Base-by-base conservation (phyloP, 2,329 filamentous ascomycete genomes). In the Grosmannia clavigera region DNA sequence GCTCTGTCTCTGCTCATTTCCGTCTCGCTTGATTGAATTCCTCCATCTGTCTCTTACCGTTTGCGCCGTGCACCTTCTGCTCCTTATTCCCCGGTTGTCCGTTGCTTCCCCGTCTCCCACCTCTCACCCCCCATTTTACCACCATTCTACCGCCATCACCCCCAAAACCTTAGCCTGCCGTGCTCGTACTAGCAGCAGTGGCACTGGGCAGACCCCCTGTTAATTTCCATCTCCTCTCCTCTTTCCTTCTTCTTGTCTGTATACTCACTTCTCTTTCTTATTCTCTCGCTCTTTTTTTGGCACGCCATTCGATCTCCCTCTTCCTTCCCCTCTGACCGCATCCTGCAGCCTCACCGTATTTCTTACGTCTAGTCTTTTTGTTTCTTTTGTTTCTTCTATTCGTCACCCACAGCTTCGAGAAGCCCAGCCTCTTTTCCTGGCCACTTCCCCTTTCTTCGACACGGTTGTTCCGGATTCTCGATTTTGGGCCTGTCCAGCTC, bases 301-400 rank as follows among this genome's bases (percentile, higher is more conserved):
- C 40, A 40, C 58, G 33, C 38, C 55, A 19, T 43, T 29, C 22
- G 38, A 40, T 56, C 54, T 56, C 33, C n/a, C 38, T 59, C 31
- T 29, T 43, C 14, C 58, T 55, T 35, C 22, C 35, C 35, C 35
- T 25, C 22, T 43, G 54, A 27, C 54, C 22, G 31, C 35, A 56
- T 51, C 22, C 50, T 56, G 31, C 58, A 43, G 43, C 55, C 46
- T 48, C 55, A 58, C 38, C 63, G 61, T 63, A 59, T 58, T 54
- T 58, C 57, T 57, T 57, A 57, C 55, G 40, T 57, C 27, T 54
- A n/a, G 22, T 54, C 16, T 54, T 40, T 57, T 43, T 29, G n/a
- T 48, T 50, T 40, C n/a, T 43, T 56, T 27, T 33, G 46, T 53
- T 58, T 53, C 33, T 43, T 43, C 38, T 50, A 11, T 52, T 53